phyloP scores from a whole-genome alignment of 495 filamentous ascomycete species.

The Podospora tetraspora region DNA sequence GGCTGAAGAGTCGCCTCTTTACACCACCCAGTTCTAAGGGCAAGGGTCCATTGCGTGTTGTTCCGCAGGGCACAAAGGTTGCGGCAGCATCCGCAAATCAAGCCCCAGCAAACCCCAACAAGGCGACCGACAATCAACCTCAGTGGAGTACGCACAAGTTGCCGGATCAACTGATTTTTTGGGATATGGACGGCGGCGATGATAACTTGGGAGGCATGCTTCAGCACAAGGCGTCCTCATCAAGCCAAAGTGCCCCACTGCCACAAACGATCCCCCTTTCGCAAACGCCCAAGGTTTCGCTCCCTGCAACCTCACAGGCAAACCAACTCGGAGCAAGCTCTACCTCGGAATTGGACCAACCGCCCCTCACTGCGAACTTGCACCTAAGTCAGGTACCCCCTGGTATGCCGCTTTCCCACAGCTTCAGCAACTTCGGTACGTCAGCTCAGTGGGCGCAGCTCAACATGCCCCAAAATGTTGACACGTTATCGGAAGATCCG shows the following conservation, averaged over 20 bases:
- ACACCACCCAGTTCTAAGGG: neutral
- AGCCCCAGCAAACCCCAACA: neutral
- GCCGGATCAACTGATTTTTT: neutral
- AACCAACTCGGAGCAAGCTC: neutral
- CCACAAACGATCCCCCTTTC: too few species aligned
- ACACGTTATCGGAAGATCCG: neutral
- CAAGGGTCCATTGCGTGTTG: neutral
- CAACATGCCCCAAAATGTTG: too few species aligned
- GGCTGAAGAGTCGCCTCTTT: conserved; percentile 32
- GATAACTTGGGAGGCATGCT: neutral
- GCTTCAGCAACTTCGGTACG: neutral
- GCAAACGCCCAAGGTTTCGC: neutral
- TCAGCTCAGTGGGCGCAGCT: too few species aligned
- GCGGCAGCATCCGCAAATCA: neutral
- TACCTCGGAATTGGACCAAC: too few species aligned
- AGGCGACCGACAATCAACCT: neutral
- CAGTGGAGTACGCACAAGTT: neutral
- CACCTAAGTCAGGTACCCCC: neutral
- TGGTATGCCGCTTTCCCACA: neutral
- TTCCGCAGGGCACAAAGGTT: neutral
- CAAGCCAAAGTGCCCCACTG: neutral
- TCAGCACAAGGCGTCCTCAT: neutral
- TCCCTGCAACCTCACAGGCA: neutral
- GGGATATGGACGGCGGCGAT: neutral
- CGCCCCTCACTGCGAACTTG: neutral